Evolutionary conservation across 1,284 basidiomycete species (phyloP), one percentile per base, ranked within the genome.

Genomic region (Phlebopus sp.): DNA sequence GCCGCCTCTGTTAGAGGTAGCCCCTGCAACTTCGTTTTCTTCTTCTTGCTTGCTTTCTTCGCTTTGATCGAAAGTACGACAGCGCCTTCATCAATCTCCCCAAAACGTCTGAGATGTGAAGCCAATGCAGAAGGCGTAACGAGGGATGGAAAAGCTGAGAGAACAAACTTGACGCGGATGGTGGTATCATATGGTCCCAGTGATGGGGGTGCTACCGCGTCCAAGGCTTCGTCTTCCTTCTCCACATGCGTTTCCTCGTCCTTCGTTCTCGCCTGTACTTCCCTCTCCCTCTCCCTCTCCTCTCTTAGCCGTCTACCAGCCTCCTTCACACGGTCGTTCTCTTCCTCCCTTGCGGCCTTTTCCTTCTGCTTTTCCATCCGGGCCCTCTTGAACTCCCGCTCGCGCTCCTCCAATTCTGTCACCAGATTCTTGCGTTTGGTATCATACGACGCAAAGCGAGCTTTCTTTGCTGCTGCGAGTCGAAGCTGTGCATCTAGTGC

Each of bases 351-450:
- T 29, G 73, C 73, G 9, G 71, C 69, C 60, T 81, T 78, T 57
- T 83, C 78, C 54, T 75, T 71, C 54, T 79, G 75, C 51, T 81
- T 79, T 37, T 83, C 84, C 43, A 79, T 57, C 50, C 79, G 78
- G 1, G 82, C 76, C 63, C 84, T 85, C 71, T 92, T 93, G 64
- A 87, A 84, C 13, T 62, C 63, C 32, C 83, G 79, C 60, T 97
- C 94, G 19, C 87, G 76, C 52, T 84, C 84, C 59, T 92, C 87
- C 14, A 97, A 77, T 53, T 95, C 94, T 50, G 91, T 86, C 10
- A 94, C 80, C 60, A 94, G 75, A 17, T 69, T 79, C 65, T 89
- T 90, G 25, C 91, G 78, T 65, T 93, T 92, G 48, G 72, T 77
- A 59, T 94, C 89, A 64, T 84, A 90, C 10, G 79, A 71, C 5